Base-by-base conservation (phyloP, 208 protist genomes). In the Trichomonas gallinae region DNA sequence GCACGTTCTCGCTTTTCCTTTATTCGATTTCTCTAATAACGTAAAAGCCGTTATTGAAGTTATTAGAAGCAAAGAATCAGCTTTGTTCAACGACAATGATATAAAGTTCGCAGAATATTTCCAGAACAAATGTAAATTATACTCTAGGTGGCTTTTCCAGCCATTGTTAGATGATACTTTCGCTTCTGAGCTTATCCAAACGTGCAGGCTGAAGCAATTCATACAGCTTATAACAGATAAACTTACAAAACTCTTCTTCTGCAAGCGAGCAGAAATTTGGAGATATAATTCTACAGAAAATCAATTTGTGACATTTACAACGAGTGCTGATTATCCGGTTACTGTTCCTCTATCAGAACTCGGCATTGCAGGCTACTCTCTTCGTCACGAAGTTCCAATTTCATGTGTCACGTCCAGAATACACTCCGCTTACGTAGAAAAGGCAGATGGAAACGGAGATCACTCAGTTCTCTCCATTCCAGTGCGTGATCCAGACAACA, bases 51-150 rank as follows among this genome's bases (percentile, higher is more conserved):
- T 93, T 38, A 51, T 93, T 93, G 44, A 34, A 51, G 44, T 93
- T 23, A 93, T 51, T 15, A 48, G 87, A 48, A 93, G 34, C 26
- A 48, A 48, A 58, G 26, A 17, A 58, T 93, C 87, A 15, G 13
- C 44, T 34, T 42, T 44, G n/a, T 93, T 93, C 45, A 51, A 42
- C 11, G 11, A 23, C 9, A 40, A 93, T 21, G 87, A 93, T 93
- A 44, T 48, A n/a, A 93, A 93, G 51, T 93, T 93, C 46, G 87
- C n/a, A 31, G 87, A 93, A 93, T 93, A 93, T 51, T 93, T 93
- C 21, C 87, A 93, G 51, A 38, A 23, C 4, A 93, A 93, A 36
- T 93, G 87, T 21, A 48, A 93, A 36, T 34, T 51, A 38, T 93
- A 93, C 45, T 93, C 87, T 6, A 23, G 87, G 51, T 93, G 87